Conservation (phyloP, 495 filamentous ascomycete species). For the Neurospora sp. region DNA sequence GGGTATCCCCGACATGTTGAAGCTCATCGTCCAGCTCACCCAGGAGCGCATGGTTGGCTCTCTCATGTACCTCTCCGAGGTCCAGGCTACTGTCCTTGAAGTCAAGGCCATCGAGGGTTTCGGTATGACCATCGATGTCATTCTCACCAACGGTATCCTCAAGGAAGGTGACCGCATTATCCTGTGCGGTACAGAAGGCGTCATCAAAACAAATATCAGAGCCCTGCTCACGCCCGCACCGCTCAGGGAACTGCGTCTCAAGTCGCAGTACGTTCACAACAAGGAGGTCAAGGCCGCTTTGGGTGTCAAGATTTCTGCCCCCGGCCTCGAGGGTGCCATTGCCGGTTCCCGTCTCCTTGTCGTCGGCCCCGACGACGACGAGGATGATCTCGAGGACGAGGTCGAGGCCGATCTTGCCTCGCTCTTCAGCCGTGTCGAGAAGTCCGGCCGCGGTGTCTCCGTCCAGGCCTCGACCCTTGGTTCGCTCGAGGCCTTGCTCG, state of each 20-base stretch:
- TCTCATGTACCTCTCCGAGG: slow-evolving; percentile 96
- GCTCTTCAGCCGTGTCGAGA: slow-evolving; percentile 80
- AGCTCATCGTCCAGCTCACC: slow-evolving; percentile 80
- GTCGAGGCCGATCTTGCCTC: slow-evolving; percentile 92
- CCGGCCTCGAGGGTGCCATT: slow-evolving; percentile 92
- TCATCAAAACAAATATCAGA: slow-evolving; percentile 90
- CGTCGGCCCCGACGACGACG: slow-evolving; percentile 89
- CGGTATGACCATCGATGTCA: slow-evolving; percentile 97
- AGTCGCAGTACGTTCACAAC: slow-evolving; percentile 92
- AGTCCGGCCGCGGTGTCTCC: slow-evolving; percentile 82
- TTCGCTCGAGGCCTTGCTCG: slow-evolving; percentile 90
- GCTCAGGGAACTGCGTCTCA: slow-evolving; percentile 89
- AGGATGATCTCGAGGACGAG: slow-evolving; percentile 92
- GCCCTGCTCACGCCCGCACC: slow-evolving; percentile 93
- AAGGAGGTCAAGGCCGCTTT: slow-evolving; percentile 97
- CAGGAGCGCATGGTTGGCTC: slow-evolving; percentile 97
- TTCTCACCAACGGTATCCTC: slow-evolving; percentile 91
- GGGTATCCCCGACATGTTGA: slow-evolving; percentile 98
- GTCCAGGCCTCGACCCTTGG: slow-evolving; percentile 97
- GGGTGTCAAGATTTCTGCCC: slow-evolving; percentile 97
- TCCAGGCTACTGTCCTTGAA: slow-evolving; percentile 95
- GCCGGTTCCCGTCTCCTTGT: slow-evolving; percentile 91
- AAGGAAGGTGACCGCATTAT: slow-evolving; percentile 92
- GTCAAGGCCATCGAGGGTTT: slow-evolving; percentile 99
- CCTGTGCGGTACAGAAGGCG: slow-evolving; percentile 87